Base-by-base conservation (phyloP, 2,329 filamentous ascomycete species). In the Rutstroemia sp. region DNA sequence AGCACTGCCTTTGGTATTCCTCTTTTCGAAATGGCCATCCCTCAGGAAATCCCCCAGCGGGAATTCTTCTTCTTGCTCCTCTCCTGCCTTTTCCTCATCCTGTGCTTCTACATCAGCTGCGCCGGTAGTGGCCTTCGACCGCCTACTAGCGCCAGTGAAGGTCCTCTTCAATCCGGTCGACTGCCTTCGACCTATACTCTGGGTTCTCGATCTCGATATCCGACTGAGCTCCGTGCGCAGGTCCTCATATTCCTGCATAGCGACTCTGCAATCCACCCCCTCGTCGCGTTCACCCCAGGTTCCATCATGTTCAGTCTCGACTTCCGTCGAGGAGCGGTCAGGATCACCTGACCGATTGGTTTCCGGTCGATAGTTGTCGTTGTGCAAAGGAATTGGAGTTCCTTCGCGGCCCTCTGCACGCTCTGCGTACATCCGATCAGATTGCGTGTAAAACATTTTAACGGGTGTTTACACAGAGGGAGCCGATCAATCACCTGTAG, bases 21-120 rank as follows among this genome's bases (percentile, higher is more conserved):
- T 79, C 68, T 87, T 89, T 71, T 91, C 88, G 58, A 91, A 84
- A 64, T 88, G 85, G 1, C 88, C 88, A 50, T 58, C 57, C 17
- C n/a, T 56, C 21, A 60, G 44, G 27, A 58, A 58, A 5, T 53
- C 52, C 1, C 39, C 49, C 14, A 58, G 41, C 17, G 38, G 41
- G 21, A 56, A 56, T 34, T 53, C 58, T 34, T 58, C 75, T 46
- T 70, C 72, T 49, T 69, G 64, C 53, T 59, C 58, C 27, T 57
- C 58, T 34, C 44, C 57, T 57, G 37, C 60, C 58, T 57, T 68
- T 65, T 60, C 67, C 62, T 46, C 61, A 42, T 25, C 60, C 49
- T 60, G 59, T 52, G 60, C 60, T 57, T 64, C 66, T 54, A 63
- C 48, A 57, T 61, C 62, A 54, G 30, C 68, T 65, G 51, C 64